Conservation (phyloP, 768 basidiomycete genomes). For the Termitomyces heimii region DNA sequence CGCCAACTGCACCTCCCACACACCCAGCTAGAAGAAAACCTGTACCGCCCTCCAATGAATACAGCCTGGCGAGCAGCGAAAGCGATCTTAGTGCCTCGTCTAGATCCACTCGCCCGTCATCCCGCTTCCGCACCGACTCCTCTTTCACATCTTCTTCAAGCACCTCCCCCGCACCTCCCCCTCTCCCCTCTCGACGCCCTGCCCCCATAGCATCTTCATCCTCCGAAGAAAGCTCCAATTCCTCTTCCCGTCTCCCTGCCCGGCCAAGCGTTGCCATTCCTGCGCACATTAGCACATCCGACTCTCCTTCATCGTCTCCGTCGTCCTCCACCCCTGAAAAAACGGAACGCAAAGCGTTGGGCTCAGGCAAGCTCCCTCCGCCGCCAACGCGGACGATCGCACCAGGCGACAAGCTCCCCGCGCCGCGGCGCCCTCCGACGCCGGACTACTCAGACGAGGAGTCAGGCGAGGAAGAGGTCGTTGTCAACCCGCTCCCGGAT, state of each 20-base stretch:
- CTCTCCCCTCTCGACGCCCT: conserved; percentile 38
- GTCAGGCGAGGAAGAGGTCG: conserved; percentile 56
- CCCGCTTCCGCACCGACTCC: conserved; percentile 22
- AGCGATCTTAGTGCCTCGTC: conserved; percentile 21
- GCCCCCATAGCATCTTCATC: conserved; percentile 13
- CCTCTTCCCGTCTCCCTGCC: conserved; percentile 22
- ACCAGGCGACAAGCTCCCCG: conserved; percentile 64
- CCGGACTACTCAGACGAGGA: conserved; percentile 44
- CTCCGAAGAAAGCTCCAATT: conserved; percentile 16
- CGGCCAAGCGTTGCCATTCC: conserved; percentile 19
- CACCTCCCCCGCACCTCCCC: conserved; percentile 29
- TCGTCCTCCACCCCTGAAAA: conserved; percentile 9
- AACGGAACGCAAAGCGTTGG: conserved; percentile 33
- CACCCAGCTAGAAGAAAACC: conserved; percentile 14
- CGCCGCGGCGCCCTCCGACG: conserved; percentile 40
- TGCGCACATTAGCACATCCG: conserved; percentile 5
- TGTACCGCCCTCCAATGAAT: conserved; percentile 23
- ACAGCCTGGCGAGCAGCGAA: conserved; percentile 35
- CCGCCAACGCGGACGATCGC: conserved; percentile 74
- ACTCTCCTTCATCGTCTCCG: conserved; percentile 10
- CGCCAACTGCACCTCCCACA: conserved; percentile 11
- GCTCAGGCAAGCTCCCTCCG: conserved; percentile 47
- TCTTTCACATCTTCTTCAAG: conserved; percentile 14
- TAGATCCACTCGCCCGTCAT: conserved; percentile 25
- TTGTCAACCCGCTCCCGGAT: conserved; percentile 58